Base-by-base conservation (phyloP, 2,329 filamentous ascomycete species). In the Xylariomycetidae sp. region DNA sequence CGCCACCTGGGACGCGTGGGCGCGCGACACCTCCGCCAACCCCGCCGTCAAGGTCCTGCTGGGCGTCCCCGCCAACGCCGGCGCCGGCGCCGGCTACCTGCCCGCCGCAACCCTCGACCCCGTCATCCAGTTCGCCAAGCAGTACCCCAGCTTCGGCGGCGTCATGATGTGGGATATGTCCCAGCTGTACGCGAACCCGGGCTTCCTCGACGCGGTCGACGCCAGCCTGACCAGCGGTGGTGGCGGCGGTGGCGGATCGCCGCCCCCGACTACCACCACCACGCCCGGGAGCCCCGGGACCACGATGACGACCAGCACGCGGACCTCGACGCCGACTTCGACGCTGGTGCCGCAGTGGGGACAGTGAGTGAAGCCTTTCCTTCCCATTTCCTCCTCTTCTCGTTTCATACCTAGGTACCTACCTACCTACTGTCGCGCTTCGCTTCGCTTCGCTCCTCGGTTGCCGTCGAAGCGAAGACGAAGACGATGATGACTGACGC, bases 131-230 rank as follows among this genome's bases (percentile, higher is more conserved):
- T 80, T 74, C 47, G 64, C 59, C 27, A 69, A 70, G 56, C 52
- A 58, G 25, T 82, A 70, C 48, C 54, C 60, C 4, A 79, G 68
- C 54, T 82, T 83, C 47, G 79, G 77, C 6, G 79, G 79, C 19
- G 67, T 79, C 18, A 82, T 83, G 79, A 65, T 82, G 60, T 83
- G 78, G 79, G 79, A 84, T 54, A 72, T 72, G 57, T 72, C 64
- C 19, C 76, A 80, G 59, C 64, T 72, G 2, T 77, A 69, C 42
- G 57, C 59, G n/a, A 81, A 82, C 54, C 20, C 44, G 2, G 76
- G 74, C 1, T 79, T 77, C 51, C 57, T 81, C 34, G 54, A 58
- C 17, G 52, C 60, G 23, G 57, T 78, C 4, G 53, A 56, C 44
- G 36, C 48, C 20, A 51, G 58, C 35, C 48, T 70, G 35, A 47